Conservation (phyloP, 257 asterid genomes). For the Solanum acaule region DNA sequence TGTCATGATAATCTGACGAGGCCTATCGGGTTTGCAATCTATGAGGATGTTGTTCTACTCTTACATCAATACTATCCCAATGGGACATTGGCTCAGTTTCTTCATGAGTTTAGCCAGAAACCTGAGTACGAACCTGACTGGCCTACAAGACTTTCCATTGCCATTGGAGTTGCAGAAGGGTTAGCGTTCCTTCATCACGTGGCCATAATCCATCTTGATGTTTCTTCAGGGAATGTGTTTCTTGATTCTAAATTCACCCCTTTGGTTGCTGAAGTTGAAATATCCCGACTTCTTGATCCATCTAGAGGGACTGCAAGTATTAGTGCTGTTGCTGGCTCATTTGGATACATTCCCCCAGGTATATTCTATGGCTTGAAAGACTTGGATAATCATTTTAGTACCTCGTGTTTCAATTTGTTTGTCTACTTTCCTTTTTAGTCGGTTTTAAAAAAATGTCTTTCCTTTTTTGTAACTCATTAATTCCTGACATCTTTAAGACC, state of each 20-base stretch:
- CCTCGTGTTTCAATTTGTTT: neutral
- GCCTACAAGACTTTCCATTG: constrained; percentile 70
- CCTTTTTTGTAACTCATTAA: neutral
- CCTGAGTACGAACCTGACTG: constrained; percentile 68
- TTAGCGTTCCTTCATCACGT: constrained; percentile 75
- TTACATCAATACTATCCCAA: constrained; percentile 52
- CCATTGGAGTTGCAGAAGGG: constrained; percentile 92
- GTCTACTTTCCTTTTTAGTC: neutral
- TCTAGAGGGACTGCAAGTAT: constrained; percentile 97
- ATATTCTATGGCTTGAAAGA: constrained; percentile 2
- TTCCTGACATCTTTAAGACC: neutral
- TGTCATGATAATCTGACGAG: constrained; percentile 26
- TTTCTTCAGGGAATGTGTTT: constrained; percentile 80
- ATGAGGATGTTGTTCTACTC: constrained; percentile 68
- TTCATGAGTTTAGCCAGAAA: constrained; percentile 41
- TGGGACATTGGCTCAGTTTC: constrained; percentile 69
- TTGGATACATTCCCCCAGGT: constrained; percentile 99
- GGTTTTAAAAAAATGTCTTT: no score
- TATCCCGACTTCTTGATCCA: constrained; percentile 90
- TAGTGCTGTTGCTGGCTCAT: constrained; percentile 98
- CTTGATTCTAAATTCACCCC: constrained; percentile 69
- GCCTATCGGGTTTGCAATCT: constrained; percentile 73
- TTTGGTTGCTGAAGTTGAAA: constrained; percentile 78
- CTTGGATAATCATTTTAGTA: neutral
- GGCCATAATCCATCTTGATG: constrained; percentile 89